Evolutionary conservation across 1,284 basidiomycete genomes (phyloP).

Genomic region (Ceratobasidium sp.): DNA sequence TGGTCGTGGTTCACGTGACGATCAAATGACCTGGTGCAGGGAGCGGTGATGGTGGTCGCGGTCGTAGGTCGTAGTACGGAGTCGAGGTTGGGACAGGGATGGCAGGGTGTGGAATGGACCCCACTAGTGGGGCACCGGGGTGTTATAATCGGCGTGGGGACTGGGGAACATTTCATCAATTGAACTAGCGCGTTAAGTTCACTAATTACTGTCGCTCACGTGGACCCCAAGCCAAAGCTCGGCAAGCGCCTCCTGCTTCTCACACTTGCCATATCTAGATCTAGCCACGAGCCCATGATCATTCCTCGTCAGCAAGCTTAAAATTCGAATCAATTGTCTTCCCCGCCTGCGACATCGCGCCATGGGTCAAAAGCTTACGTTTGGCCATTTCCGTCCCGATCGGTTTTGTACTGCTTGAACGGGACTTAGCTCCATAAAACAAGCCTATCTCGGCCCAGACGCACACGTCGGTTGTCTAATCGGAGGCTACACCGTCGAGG

Average conservation of each 20-base stretch:
- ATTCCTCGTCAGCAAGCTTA: conserved; percentile 31
- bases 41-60: too few species aligned
- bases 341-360: background rate
- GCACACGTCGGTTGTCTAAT: background rate
- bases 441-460: background rate
- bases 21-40: too few species aligned
- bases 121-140: conserved; percentile 20
- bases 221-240: conserved; percentile 25
- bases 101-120: background rate
- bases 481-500: background rate
- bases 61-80: background rate
- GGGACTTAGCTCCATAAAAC: too few species aligned
- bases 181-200: background rate
- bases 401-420: background rate
- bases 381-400: background rate
- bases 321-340: conserved; percentile 24
- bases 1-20: conserved; percentile 39
- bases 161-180: conserved; percentile 17
- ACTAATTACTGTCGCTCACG: conserved; percentile 25
- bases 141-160: conserved; percentile 14
- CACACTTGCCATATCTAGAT: conserved; percentile 7
- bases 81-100: too few species aligned
- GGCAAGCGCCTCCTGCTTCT: conserved; percentile 29
- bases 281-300: conserved; percentile 32
- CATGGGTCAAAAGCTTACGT: conserved; percentile 5